Evolutionary conservation across 805 yeast species (phyloP), one percentile per base, ranked within the genome.

Genomic region (Clavispora santaluciae): DNA sequence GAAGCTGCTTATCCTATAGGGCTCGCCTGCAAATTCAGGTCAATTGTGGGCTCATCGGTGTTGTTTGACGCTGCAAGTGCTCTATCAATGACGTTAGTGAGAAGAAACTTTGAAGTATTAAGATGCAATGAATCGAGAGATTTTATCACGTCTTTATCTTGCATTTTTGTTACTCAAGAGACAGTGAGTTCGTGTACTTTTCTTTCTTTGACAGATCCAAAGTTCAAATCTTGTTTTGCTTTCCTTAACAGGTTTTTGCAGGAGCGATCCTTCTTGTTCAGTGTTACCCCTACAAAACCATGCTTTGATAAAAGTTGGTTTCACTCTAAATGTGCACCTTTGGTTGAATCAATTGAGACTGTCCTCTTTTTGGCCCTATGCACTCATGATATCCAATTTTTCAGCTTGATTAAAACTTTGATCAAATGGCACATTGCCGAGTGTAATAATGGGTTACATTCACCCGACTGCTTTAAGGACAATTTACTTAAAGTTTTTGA

Each of bases 321-420:
- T 12, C 55, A 50, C 28, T 21, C 22, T 13, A 41, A 38, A 18
- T 60, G 64, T 24, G 36, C 37, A 4, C 42, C 59, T 10, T 46
- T 75, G 1, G 56, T 68, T 8, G 60, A 68, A 4, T 55, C 68
- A 5, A 57, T 76, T 37, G 86, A 81, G 37, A 70, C 77, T 38
- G 73, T 78, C 5, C 51, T 78, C 22, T 63, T 78, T 22, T 51
- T 77, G 17, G 74, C 78, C 1, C 55, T 81, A 9, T 73, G 80
- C 43, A 69, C 79, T 0, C 75, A 75, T 35, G 73, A 70, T 29
- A 54, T 70, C 13, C 79, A 75, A 16, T 69, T 75, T 8, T 79
- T 77, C 52, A 62, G 68, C 29, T 51, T 72, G 15, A 66, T 81
- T 9, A 67, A 73, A 35, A 57, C 51, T 8, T 60, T 68, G 22